Percentiles rank a stretch among this genome's conserved stretches.
Evolutionary conservation across 2,329 filamentous ascomycete species (phyloP).

Genomic region (Apiospora saccharicola): DNA sequence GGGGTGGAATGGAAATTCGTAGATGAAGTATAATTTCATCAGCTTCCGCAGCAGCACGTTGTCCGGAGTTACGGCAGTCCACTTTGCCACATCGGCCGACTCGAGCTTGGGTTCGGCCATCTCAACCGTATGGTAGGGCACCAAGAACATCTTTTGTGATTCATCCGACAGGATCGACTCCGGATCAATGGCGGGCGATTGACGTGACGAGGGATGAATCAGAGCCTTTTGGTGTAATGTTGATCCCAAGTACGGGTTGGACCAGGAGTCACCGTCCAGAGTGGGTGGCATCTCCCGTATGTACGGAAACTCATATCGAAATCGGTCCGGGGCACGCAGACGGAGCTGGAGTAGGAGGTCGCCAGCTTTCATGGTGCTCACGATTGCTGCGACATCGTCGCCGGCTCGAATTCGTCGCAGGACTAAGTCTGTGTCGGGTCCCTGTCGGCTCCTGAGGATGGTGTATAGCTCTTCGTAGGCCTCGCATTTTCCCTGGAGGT

Average conservation of each 20-base stretch:
- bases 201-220: slow-evolving; percentile 20
- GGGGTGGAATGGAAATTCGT: slow-evolving; percentile 28
- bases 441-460: slow-evolving; percentile 33
- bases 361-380: slow-evolving; percentile 33
- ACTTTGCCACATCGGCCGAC: slow-evolving; percentile 34
- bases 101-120: slow-evolving; percentile 36
- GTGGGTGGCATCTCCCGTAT: slow-evolving; percentile 31
- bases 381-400: slow-evolving; percentile 32
- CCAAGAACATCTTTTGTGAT: slow-evolving; percentile 32
- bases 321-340: slow-evolving; percentile 32
- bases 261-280: slow-evolving; percentile 24
- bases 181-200: slow-evolving; percentile 20
- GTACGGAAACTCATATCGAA: slow-evolving; percentile 38
- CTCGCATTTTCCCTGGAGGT: slow-evolving; percentile 36
- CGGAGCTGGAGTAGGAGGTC: slow-evolving; percentile 36
- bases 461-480: slow-evolving; percentile 33
- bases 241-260: slow-evolving; percentile 35
- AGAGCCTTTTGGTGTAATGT: slow-evolving; percentile 30
- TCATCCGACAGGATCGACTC: slow-evolving; percentile 27
- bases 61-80: slow-evolving; percentile 39
- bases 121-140: slow-evolving; percentile 37
- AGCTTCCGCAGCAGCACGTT: slow-evolving; percentile 36
- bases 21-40: slow-evolving; percentile 27
- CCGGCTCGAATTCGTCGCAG: slow-evolving; percentile 34
- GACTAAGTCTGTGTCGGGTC: slow-evolving; percentile 31